phyloP scores from a whole-genome alignment of 2,329 filamentous ascomycete species.

The Graphilbum sp. region DNA sequence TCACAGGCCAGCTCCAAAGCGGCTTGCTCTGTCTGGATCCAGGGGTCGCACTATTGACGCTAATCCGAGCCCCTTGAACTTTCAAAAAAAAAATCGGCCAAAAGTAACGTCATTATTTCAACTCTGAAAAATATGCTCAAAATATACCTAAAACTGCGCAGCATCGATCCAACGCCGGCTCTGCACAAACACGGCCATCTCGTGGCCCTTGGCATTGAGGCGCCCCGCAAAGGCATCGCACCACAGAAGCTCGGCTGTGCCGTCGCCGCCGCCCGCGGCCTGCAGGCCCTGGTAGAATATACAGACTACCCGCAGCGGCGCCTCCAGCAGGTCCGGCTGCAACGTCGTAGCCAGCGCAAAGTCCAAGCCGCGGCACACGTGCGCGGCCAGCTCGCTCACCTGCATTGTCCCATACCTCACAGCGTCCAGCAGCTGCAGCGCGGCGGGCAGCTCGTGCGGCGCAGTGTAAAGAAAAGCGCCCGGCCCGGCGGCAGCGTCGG shows the following conservation, averaged over 20 bases:
- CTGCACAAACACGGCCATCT: constrained; percentile 22
- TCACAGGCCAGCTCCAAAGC: too few species aligned
- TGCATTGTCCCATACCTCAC: constrained; percentile 15
- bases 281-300: constrained; percentile 25
- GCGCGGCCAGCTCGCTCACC: constrained; percentile 26
- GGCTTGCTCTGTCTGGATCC: too few species aligned
- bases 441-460: constrained; percentile 7
- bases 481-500: constrained; percentile 13
- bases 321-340: constrained; percentile 29
- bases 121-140: too few species aligned
- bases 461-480: neutral
- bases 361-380: constrained; percentile 35
- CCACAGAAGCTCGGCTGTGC: constrained; percentile 29
- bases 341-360: constrained; percentile 24
- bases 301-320: constrained; percentile 25
- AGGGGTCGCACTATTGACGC: too few species aligned
- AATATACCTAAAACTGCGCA: constrained; percentile 10
- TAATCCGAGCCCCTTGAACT: too few species aligned
- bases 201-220: constrained; percentile 23
- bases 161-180: constrained; percentile 21
- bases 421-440: constrained; percentile 23
- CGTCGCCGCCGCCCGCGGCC: constrained; percentile 21
- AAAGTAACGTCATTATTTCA: too few species aligned
- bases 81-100: too few species aligned
- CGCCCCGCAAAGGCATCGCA: constrained; percentile 26